Base-by-base conservation (phyloP, 2,329 filamentous ascomycete species). In the Spiromastix sp. region DNA sequence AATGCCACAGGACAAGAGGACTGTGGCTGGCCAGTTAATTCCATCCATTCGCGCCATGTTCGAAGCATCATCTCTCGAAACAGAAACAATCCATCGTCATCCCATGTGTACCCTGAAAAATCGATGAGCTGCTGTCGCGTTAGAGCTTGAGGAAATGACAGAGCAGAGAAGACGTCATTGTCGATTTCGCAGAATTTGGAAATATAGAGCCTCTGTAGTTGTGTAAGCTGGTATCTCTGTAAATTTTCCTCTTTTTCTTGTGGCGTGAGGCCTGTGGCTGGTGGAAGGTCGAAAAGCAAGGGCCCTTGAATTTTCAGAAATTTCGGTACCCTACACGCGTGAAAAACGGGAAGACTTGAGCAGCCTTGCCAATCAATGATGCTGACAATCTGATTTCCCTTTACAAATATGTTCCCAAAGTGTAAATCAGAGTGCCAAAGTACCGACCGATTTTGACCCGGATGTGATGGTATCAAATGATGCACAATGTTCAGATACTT, bases 361-460 rank as follows among this genome's bases (percentile, higher is more conserved):
- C 54, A 63, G 9, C 54, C 51, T 44, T 66, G 56, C 60, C 61
- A 67, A 44, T 67, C 59, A 37, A 67, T 63, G 6, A 66, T 33
- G 34, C 54, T 49, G 5, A 56, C 55, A 27, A 66, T 54, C 28
- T 42, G 44, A 30, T 45, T 44, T 20, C 50, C 42, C 11, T 57
- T 22, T 16, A 64, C 51, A 40, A 64, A 65, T 19, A 66, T 44
- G 39, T 63, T 66, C 3, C 46, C 44, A 11, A 54, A 39, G 42
- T 57, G 55, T 17, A 65, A 45, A 46, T 64, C 59, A 24, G 43
- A 48, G 47, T 67, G 59, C 58, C 54, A 63, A 20, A 67, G 39
- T 15, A 50, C 50, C 11, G 59, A 44, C 26, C 40, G 36, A 28
- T 42, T 30, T 10, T 56, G 21, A 4, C 38, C 36, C 17, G 46